Evolutionary conservation across 2,329 filamentous ascomycete species (phyloP), one percentile per base, ranked within the genome.

Genomic region (Neurospora crassa): DNA sequence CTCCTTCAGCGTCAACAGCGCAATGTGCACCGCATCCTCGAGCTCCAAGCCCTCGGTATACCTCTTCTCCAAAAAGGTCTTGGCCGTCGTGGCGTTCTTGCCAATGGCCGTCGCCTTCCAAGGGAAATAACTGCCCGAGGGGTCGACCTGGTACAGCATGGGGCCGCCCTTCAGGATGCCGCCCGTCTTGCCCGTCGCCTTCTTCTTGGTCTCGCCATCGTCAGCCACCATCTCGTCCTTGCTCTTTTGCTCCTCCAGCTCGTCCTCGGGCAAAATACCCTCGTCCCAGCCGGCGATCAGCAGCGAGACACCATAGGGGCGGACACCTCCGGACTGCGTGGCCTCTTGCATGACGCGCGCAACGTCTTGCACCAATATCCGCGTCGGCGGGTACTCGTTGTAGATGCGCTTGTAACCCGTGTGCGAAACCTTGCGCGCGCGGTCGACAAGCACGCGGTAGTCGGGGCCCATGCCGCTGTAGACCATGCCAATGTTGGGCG

Each of bases 81-180:
- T 99, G 71, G 96, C 96, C 78, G 94, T 97, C 53, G 96, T 97
- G 70, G 96, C 96, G 80, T 94, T 97, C 89, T 99, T 99, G 79
- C 96, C 96, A 79, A 99, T 99, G 69, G 96, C 96, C 68, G 96
- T 99, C 59, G 96, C 96, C 87, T 99, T 99, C 96, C 96, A 99
- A 4, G 96, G 96, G 82, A 97, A 99, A 82, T 99, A 99, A 81
- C 93, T 97, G 76, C 96, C 96, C 75, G 93, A 97, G n/a, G 96
- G 96, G 80, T 99, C 96, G 76, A 99, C 96, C 84, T 99, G 95
- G 84, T 99, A 99, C 80, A 99, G 84, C 87, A 96, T 97, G 68
- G 96, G 96, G 6, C 96, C 95, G 69, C 96, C 95, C 85, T 97
- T 98, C 77, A 96, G 86, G 76, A 97, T 96, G 68, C 96, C 96